Evolutionary conservation across 2,329 filamentous ascomycete genomes (phyloP), one percentile per base, ranked within the genome.

Genomic region (Xylaria sp.): DNA sequence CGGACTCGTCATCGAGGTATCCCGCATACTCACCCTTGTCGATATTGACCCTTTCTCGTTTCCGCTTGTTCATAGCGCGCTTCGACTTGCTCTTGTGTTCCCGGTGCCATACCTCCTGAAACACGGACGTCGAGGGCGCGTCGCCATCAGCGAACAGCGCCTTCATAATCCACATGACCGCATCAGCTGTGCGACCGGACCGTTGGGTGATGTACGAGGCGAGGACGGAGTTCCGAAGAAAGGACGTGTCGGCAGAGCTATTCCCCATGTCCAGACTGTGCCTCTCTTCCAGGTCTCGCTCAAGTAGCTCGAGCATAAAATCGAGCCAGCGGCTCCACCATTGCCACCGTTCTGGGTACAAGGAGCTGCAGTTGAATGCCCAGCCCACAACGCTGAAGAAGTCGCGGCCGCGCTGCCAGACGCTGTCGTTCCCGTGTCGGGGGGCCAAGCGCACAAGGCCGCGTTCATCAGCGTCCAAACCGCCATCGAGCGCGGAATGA

Each of bases 341-440:
- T 51, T 82, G 83, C 94, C 95, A 98, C 19, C 94, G 84, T 40
- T 85, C 82, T 1, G 87, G 87, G 68, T 94, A 82, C 31, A 84
- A 75, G 1, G 90, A 83, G 53, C 92, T 93, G 78, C 94, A 98
- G 73, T 94, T 95, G 74, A 98, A 93, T 0, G 91, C 90, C 95
- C 95, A 98, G 3, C 94, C 95, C 0, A 95, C 84, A 0, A 91
- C 85, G 41, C 88, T 85, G 92, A 95, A 99, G 70, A 98, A 96
- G 72, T 96, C 92, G 63, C 91, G 87, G 0, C 90, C 91, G n/a
- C 86, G 84, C 15, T 79, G 79, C 86, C 91, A 97, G 1, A 97
- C 65, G 29, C 90, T 89, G 43, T 87, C 79, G 52, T 85, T 84
- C 1, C 89, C 88, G 59, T 92, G 80, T 9, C 82, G 80, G 6